These are phyloP conservation scores for Polygonum aviculare DNA, from an alignment of 148 eudicot genomes.

Conservation along the genomic window DNA sequence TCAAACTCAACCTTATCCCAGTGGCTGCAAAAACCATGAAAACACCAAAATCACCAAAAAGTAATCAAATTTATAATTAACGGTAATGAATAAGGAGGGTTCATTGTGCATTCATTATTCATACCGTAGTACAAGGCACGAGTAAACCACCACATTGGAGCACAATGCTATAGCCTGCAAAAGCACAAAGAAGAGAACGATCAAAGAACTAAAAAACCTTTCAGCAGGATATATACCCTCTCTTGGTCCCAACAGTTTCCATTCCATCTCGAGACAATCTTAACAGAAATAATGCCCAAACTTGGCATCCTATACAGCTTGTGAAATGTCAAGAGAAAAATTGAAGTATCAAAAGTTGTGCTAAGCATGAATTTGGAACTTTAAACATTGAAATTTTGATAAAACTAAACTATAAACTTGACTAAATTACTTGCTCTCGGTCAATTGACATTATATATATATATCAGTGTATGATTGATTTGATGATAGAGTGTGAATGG, in stretches of 20 bases:
- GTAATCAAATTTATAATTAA: background rate
- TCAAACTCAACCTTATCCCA: constrained; percentile 86
- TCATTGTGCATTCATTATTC: constrained; percentile 28
- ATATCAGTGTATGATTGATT: background rate
- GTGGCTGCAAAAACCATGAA: constrained; percentile 33
- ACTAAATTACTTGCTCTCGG: background rate
- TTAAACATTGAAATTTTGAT: too few relatives aligned
- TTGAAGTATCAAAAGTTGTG: too few relatives aligned
- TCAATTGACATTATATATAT: background rate
- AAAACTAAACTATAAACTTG: too few relatives aligned
- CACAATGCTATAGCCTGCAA: constrained; percentile 73
- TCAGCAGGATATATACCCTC: too few relatives aligned
- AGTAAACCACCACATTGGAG: constrained; percentile 74
- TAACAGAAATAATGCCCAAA: background rate
- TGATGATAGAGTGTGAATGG: constrained; percentile 6
- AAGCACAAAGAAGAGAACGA: constrained; percentile 12
- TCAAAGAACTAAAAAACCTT: background rate
- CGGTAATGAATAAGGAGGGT: background rate
- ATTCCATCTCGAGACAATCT: background rate
- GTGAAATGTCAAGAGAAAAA: background rate
- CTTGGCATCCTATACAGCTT: background rate
- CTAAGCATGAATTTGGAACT: too few relatives aligned
- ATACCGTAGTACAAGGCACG: constrained; percentile 74
- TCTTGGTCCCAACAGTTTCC: background rate
- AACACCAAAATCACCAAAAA: background rate